Evolutionary conservation across 805 yeast species (phyloP).

Genomic region (Metschnikowia reukaufii): DNA sequence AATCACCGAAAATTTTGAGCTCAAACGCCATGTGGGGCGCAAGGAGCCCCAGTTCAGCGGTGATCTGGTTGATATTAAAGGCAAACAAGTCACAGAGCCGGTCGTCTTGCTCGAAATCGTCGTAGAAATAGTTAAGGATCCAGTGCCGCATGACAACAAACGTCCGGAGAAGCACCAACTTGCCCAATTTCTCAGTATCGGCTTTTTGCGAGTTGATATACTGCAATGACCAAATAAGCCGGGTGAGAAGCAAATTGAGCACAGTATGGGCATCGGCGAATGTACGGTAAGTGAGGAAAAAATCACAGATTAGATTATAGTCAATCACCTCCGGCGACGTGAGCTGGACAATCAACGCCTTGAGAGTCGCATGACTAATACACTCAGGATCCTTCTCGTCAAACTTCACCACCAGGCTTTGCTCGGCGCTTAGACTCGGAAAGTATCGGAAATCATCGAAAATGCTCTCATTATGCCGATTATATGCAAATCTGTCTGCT

Average conservation of each 20-base stretch:
- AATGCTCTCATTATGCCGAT: slow-evolving; percentile 37
- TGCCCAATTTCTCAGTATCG: slow-evolving; percentile 48
- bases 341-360: slow-evolving; percentile 54
- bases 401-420: slow-evolving; percentile 30
- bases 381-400: slow-evolving; percentile 34
- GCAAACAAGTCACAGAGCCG: slow-evolving; percentile 46
- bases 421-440: slow-evolving; percentile 28
- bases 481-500: slow-evolving; percentile 25
- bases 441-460: slow-evolving; percentile 38
- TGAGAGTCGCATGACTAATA: slow-evolving; percentile 39
- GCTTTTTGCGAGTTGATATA: slow-evolving; percentile 31
- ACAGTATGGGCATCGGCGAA: slow-evolving; percentile 61
- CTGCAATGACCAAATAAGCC: slow-evolving; percentile 73
- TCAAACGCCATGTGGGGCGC: slow-evolving; percentile 33
- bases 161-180: slow-evolving; percentile 70
- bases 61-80: slow-evolving; percentile 44
- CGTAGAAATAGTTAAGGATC: slow-evolving; percentile 81
- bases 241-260: slow-evolving; percentile 57
- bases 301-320: slow-evolving; percentile 78
- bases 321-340: slow-evolving; percentile 76
- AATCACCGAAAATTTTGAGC: slow-evolving; percentile 36
- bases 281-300: slow-evolving; percentile 78
- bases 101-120: slow-evolving; percentile 56
- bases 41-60: slow-evolving; percentile 31
- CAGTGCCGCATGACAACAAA: slow-evolving; percentile 89